These are phyloP conservation scores for Detonula confervacea DNA, from an alignment of 352 stramenopile genomes.

Conservation along the genomic window DNA sequence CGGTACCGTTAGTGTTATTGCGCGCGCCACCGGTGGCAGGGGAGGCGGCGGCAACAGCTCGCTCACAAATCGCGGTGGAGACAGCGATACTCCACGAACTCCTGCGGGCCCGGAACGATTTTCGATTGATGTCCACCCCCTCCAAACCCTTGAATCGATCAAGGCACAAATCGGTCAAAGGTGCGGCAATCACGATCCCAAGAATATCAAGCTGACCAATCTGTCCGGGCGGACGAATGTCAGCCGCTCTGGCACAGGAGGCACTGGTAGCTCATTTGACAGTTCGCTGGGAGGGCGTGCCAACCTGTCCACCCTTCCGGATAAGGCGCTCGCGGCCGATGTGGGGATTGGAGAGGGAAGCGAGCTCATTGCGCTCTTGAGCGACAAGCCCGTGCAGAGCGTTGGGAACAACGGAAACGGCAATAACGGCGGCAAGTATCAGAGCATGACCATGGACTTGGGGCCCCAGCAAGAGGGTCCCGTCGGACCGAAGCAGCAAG, in stretches of 20 bases:
- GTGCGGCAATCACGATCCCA: constrained; percentile 61
- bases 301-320: constrained; percentile 4
- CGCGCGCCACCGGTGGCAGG: constrained; percentile 18
- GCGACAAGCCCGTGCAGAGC: constrained; percentile 28
- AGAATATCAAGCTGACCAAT: constrained; percentile 49
- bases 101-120: constrained; percentile 67
- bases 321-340: constrained; percentile 68
- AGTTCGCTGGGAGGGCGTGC: not conserved
- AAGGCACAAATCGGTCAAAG: constrained; percentile 73
- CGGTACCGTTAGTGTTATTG: constrained; percentile 64
- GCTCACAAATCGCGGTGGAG: not conserved
- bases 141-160: constrained; percentile 80
- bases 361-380: constrained; percentile 63
- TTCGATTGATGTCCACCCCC: constrained; percentile 78
- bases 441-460: not conserved
- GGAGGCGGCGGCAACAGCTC: not conserved
- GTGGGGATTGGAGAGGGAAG: constrained; percentile 78
- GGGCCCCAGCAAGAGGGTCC: no score
- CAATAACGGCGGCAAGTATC: not conserved
- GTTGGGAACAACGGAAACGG: not conserved
- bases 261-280: no score
- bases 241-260: no score
- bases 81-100: not conserved
- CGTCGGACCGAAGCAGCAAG: no score
- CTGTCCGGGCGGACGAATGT: constrained; percentile 43